Evolutionary conservation across 2,329 filamentous ascomycete genomes (phyloP).

Genomic region (Orbilia brochopaga): DNA sequence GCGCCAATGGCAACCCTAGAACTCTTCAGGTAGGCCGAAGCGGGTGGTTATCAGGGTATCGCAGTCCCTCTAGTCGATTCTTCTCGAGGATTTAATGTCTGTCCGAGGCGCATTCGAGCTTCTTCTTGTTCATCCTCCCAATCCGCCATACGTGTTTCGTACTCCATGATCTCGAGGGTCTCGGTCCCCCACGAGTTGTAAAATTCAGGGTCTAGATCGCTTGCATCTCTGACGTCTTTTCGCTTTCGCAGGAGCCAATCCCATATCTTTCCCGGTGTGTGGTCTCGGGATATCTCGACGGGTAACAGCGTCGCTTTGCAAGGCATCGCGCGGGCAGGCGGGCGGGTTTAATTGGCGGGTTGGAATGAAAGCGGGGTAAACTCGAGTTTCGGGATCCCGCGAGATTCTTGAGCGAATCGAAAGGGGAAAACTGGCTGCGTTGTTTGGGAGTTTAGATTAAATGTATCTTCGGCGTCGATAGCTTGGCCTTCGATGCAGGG

Average conservation of each 20-base stretch:
- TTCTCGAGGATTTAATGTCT: constrained; percentile 16
- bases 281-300: constrained; percentile 42
- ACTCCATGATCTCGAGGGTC: constrained; percentile 28
- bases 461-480: background rate
- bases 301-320: constrained; percentile 37
- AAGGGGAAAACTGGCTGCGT: constrained; percentile 38
- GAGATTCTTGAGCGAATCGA: constrained; percentile 13
- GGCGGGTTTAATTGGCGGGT: background rate
- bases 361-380: constrained; percentile 43
- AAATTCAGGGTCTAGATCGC: constrained; percentile 27
- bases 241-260: constrained; percentile 44
- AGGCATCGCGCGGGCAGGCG: constrained; percentile 19
- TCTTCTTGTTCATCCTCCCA: constrained; percentile 43
- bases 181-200: constrained; percentile 37
- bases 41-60: background rate
- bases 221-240: constrained; percentile 35
- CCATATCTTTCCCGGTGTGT: constrained; percentile 38
- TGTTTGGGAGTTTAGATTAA: constrained; percentile 21
- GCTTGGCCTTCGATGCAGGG: background rate
- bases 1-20: background rate
- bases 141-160: constrained; percentile 38
- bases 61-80: constrained; percentile 3
- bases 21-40: background rate
- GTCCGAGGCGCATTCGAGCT: constrained; percentile 27
- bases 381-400: constrained; percentile 17